Percentiles rank a stretch among this genome's conserved stretches.
These are phyloP conservation scores for Viridothelium virens DNA, from an alignment of 495 filamentous ascomycete genomes.

Conservation along the genomic window DNA sequence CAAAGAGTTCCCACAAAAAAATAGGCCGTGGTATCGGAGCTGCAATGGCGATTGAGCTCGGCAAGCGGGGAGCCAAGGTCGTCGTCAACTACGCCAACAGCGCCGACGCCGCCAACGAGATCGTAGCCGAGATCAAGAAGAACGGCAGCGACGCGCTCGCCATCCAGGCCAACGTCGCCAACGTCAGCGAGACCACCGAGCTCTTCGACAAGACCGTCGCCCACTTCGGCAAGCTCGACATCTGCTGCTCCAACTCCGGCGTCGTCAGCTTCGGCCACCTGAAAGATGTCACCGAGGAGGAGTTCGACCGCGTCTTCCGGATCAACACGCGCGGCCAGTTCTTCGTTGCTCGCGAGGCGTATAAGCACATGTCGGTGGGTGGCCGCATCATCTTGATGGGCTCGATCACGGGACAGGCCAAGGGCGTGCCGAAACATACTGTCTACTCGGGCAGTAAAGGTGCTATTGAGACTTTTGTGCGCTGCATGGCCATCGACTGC, in stretches of 20 bases:
- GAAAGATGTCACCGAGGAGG: slow-evolving; percentile 43
- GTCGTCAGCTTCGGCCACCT: slow-evolving; percentile 46
- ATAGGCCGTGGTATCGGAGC: slow-evolving; percentile 39
- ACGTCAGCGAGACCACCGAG: slow-evolving; percentile 37
- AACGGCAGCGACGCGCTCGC: slow-evolving; percentile 41
- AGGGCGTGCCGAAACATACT: slow-evolving; percentile 55
- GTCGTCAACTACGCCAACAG: slow-evolving; percentile 42
- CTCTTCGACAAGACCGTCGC: slow-evolving; percentile 42
- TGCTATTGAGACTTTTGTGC: slow-evolving; percentile 50
- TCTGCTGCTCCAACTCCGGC: slow-evolving; percentile 48
- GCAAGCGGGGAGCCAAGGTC: slow-evolving; percentile 40
- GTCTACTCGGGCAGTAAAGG: slow-evolving; percentile 54
- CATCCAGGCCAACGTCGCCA: slow-evolving; percentile 46
- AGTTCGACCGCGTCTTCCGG: slow-evolving; percentile 48
- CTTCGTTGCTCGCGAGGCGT: slow-evolving; percentile 61
- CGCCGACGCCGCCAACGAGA: slow-evolving; percentile 40
- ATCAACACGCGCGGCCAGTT: slow-evolving; percentile 56
- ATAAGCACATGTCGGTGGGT: slow-evolving; percentile 52
- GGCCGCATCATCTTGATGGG: slow-evolving; percentile 58
- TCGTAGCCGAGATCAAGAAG: slow-evolving; percentile 42
- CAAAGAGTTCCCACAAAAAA: too few species aligned
- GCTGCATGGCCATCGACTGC: slow-evolving; percentile 47
- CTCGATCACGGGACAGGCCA: slow-evolving; percentile 56
- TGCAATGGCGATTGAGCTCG: slow-evolving; percentile 40
- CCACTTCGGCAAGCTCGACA: slow-evolving; percentile 42